Conservation (phyloP, 345 rosid species). For the Camelina sativa region DNA sequence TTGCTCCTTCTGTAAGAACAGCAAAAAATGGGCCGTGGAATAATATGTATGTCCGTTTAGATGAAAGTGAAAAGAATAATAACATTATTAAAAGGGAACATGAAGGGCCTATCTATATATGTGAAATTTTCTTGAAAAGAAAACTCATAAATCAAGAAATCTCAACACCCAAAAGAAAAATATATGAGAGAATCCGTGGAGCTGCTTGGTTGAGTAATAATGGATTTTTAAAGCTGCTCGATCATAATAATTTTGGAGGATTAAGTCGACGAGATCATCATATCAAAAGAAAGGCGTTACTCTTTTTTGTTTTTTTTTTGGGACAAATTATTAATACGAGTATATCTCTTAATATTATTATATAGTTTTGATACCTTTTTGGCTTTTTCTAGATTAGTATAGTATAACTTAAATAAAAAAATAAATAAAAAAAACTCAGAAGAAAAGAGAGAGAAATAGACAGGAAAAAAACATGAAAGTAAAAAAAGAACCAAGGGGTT, state of each 20-base stretch:
- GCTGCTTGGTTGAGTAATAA: not conserved
- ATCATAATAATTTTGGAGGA: not conserved
- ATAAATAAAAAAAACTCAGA: too few species aligned
- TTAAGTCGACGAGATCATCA: conserved; percentile 11
- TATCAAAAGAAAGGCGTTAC: conserved; percentile 35
- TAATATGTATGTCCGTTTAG: not conserved
- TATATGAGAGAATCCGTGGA: not conserved
- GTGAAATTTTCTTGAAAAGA: not conserved
- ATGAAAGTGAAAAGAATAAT: not conserved
- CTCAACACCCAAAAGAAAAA: not conserved
- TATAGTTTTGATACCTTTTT: not conserved
- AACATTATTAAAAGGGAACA: not conserved
- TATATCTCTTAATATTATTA: not conserved
- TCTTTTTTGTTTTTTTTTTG: not conserved
- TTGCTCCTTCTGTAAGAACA: conserved; percentile 1
- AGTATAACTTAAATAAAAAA: too few species aligned
- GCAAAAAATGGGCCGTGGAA: not conserved
- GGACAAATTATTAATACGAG: too few species aligned
- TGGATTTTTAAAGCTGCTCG: not conserved
- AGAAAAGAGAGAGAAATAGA: too few species aligned
- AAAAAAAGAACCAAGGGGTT: not conserved
- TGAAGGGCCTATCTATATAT: not conserved
- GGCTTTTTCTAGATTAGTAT: too few species aligned
- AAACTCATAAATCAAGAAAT: not conserved
- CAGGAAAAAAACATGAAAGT: too few species aligned